Conservation (phyloP, 129 eudicot species). For the Flaveria bidentis region DNA sequence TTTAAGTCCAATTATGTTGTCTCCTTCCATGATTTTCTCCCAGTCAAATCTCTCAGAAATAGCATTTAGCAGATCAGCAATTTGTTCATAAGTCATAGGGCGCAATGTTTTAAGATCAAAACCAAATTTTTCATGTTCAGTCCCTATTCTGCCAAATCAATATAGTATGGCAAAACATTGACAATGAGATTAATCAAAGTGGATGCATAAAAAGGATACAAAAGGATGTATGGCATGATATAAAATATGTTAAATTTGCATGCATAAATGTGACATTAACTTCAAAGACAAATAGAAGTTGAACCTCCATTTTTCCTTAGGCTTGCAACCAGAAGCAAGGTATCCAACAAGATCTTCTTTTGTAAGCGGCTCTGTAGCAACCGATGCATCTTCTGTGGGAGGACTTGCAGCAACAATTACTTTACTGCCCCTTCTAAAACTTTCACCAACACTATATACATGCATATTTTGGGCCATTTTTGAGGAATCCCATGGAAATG, state of each 20-base stretch:
- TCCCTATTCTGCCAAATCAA: slow-evolving; percentile 80
- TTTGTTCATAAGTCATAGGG: slow-evolving; percentile 90
- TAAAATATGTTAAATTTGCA: not conserved
- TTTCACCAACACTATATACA: slow-evolving; percentile 30
- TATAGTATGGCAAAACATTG: slow-evolving; percentile 10
- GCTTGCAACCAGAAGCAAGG: slow-evolving; percentile 97
- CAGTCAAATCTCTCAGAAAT: slow-evolving; percentile 98
- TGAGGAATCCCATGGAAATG: slow-evolving; percentile 35
- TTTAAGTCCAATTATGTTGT: slow-evolving; percentile 86
- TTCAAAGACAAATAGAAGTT: slow-evolving; percentile 30
- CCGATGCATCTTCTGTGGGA: slow-evolving; percentile 81
- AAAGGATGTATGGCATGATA: not conserved
- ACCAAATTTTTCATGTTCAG: slow-evolving; percentile 98
- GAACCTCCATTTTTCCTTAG: slow-evolving; percentile 97
- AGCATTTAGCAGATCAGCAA: slow-evolving; percentile 80
- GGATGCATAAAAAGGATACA: not conserved
- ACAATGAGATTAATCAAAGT: not conserved
- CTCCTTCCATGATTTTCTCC: slow-evolving; percentile 97
- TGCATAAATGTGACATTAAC: slow-evolving; percentile 11
- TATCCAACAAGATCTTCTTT: slow-evolving; percentile 86
- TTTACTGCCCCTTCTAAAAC: slow-evolving; percentile 42
- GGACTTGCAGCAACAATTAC: slow-evolving; percentile 91
- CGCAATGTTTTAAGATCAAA: slow-evolving; percentile 75
- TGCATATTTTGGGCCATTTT: slow-evolving; percentile 38
- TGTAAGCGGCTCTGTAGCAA: slow-evolving; percentile 81